phyloP scores from a whole-genome alignment of 2,329 filamentous ascomycete genomes.

The Rhynchosporium secalis region DNA sequence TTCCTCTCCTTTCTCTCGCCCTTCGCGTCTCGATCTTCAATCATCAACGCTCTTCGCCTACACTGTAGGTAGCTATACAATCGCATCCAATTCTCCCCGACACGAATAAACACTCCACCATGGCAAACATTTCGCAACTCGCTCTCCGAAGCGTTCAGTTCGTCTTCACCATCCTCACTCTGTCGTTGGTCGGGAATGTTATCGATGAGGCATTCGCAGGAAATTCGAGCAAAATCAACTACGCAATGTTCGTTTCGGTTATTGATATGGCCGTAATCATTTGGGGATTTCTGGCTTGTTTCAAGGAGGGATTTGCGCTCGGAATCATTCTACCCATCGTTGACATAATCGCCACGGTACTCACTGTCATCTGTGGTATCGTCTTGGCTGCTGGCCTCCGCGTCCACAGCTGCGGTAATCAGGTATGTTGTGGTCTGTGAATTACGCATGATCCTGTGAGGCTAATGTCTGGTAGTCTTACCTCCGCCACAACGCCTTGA shows the following conservation, averaged over 20 bases:
- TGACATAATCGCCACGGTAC: slow-evolving; percentile 59
- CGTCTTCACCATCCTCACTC: slow-evolving; percentile 36
- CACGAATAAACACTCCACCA: slow-evolving; percentile 14
- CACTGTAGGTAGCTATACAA: not conserved
- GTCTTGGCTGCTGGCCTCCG: slow-evolving; percentile 69
- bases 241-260: slow-evolving; percentile 67
- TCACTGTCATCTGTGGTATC: slow-evolving; percentile 70
- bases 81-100: not conserved
- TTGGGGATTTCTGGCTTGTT: slow-evolving; percentile 58
- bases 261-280: slow-evolving; percentile 66
- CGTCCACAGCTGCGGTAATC: slow-evolving; percentile 67
- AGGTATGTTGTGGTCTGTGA: slow-evolving; percentile 44
- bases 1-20: not conserved
- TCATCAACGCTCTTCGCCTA: not conserved
- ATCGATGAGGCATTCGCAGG: slow-evolving; percentile 58
- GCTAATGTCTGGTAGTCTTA: slow-evolving; percentile 39
- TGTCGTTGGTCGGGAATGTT: slow-evolving; percentile 38
- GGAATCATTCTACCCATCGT: slow-evolving; percentile 53
- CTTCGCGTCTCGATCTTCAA: not conserved
- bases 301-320: slow-evolving; percentile 54
- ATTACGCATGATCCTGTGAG: not conserved
- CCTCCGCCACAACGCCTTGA: slow-evolving; percentile 55
- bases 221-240: slow-evolving; percentile 58
- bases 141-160: slow-evolving; percentile 34
- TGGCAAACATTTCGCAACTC: slow-evolving; percentile 31